Percentiles rank a stretch among this genome's conserved stretches.
phyloP scores from a whole-genome alignment of 75 land plant genomes.

The Pinus taeda region DNA sequence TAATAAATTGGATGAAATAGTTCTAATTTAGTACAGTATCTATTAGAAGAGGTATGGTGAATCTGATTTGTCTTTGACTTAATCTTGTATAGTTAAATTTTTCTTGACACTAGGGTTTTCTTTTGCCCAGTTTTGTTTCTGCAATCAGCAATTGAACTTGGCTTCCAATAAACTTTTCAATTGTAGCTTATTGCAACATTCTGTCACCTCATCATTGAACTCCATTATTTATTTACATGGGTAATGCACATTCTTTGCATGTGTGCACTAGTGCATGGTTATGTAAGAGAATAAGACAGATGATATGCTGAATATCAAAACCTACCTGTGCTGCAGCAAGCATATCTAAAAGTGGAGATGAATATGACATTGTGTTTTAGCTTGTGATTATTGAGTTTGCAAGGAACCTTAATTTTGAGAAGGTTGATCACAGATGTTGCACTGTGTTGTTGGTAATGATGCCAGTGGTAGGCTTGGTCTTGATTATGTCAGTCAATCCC shows the following conservation, averaged over 20 bases:
- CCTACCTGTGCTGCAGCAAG: background rate
- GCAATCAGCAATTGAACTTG: background rate
- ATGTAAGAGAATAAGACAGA: background rate
- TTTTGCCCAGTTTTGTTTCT: background rate
- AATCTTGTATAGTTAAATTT: background rate
- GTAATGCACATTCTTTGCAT: background rate
- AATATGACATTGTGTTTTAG: background rate
- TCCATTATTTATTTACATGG: too few species aligned
- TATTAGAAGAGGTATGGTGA: background rate
- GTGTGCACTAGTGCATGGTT: background rate
- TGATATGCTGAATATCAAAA: background rate
- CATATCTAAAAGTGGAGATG: background rate
- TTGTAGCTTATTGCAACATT: background rate
- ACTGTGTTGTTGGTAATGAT: conserved; percentile 4
- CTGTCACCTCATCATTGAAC: background rate
- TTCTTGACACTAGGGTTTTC: background rate
- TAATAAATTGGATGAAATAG: background rate
- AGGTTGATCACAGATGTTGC: background rate
- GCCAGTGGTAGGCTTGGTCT: conserved; percentile 85
- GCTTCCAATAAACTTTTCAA: background rate
- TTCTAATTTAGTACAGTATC: background rate
- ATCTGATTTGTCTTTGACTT: background rate
- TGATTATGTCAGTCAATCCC: conserved; percentile 99
- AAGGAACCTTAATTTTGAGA: background rate
- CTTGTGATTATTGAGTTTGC: background rate